Evolutionary conservation across 768 basidiomycete genomes (phyloP), one percentile per base, ranked within the genome.

Genomic region (Holtermannia corniformis): DNA sequence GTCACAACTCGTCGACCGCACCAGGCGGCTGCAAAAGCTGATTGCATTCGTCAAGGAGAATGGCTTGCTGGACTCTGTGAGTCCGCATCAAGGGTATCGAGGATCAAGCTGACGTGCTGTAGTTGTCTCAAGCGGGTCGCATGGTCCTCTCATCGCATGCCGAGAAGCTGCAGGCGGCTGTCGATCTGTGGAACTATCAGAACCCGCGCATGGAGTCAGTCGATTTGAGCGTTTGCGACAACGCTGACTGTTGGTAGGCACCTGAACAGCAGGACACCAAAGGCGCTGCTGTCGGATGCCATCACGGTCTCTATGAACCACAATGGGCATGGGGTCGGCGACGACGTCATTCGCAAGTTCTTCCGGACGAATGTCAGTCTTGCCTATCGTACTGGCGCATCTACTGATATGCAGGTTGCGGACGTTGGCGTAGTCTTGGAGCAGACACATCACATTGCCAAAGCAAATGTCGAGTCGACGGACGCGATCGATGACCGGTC

Each of bases 11-110:
- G 78, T 77, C 3, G 81, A 81, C 40, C 80, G 87, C 24, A 84
- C 84, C 63, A 82, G 84, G 50, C 76, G 87, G 32, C 74, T 92
- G 24, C 82, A 81, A 50, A 88, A 86, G 78, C 76, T 96, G n/a
- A 86, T 93, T 59, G 78, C 78, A 22, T 93, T 90, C 68, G 86
- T 95, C 63, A 86, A 89, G 43, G 83, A 87, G 49, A 93, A 93
- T 68, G 83, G 80, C 0, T 83, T 84, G 4, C 75, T 92, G 28
- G 75, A 75, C 37, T 88, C 86, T 78, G 89, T 86, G 26, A 58
- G 73, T 52, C 32, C 16, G 48, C 46, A 12, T 28, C 40, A 3
- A n/a, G 1, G 32, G 7, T 22, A 11, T 21, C 12, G 26, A n/a
- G 10, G 11, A 40, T n/a, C 14, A 5, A 41, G 26, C 53, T 60